Evolutionary conservation across 2,329 filamentous ascomycete species (phyloP).

Genomic region (Nothophaeocryptopus gaeumannii): DNA sequence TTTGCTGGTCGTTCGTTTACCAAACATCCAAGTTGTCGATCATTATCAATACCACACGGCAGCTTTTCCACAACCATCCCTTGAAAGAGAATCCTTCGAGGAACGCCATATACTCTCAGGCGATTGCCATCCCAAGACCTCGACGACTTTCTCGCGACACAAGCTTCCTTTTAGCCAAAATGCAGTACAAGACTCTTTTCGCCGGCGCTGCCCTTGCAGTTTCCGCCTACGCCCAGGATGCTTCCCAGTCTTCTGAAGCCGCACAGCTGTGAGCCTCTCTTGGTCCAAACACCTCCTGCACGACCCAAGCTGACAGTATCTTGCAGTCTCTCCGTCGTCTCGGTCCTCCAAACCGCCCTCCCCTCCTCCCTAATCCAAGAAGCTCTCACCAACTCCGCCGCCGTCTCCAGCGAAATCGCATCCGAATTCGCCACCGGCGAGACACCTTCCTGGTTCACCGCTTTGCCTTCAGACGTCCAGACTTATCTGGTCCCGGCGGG

Average conservation of each 20-base stretch:
- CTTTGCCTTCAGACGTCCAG: constrained; percentile 46
- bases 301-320: neutral
- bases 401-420: constrained; percentile 41
- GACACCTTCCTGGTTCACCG: constrained; percentile 46
- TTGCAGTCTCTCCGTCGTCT: constrained; percentile 38
- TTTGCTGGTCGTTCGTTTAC: too few species aligned
- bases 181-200: constrained; percentile 28
- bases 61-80: neutral
- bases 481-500: constrained; percentile 38
- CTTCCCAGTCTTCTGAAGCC: neutral
- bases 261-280: neutral
- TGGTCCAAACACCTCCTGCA: neutral
- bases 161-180: constrained; percentile 13
- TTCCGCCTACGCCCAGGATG: constrained; percentile 22
- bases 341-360: constrained; percentile 46
- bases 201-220: constrained; percentile 26
- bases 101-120: neutral
- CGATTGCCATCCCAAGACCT: neutral
- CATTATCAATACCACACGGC: neutral
- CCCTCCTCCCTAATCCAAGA: constrained; percentile 41
- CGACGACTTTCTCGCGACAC: constrained; percentile 1
- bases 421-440: constrained; percentile 44
- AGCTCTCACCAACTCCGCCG: constrained; percentile 43
- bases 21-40: neutral
- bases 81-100: neutral